These are phyloP conservation scores for Peniophora sp. DNA, from an alignment of 1,284 basidiomycete species.

Conservation along the genomic window DNA sequence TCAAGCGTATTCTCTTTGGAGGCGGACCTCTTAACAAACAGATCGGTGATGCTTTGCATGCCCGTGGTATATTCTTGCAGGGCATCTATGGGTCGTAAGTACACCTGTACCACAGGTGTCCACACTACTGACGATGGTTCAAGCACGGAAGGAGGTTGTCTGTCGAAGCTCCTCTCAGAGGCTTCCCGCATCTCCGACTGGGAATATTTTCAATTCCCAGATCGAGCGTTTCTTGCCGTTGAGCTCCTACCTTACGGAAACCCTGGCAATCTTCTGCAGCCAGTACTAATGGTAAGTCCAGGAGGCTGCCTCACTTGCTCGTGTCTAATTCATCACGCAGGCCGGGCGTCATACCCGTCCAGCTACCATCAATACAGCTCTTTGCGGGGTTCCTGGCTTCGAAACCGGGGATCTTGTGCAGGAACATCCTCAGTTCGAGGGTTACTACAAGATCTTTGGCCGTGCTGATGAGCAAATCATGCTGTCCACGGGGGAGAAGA, in stretches of 20 bases:
- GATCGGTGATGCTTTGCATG: conserved; percentile 10
- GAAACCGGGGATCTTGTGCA: conserved; percentile 17
- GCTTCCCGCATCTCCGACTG: no score
- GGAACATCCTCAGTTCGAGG: conserved; percentile 17
- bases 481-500: conserved; percentile 25
- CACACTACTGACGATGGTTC: no score
- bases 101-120: background rate
- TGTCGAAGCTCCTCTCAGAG: no score
- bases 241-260: no score
- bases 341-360: background rate
- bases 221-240: no score
- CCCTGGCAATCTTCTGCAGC: background rate
- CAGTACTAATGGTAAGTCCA: no score
- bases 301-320: background rate
- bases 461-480: conserved; percentile 15
- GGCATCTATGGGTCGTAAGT: conserved; percentile 13
- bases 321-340: no score
- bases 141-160: no score
- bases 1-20: conserved; percentile 12
- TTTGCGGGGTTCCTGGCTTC: conserved; percentile 1
- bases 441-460: conserved; percentile 15
- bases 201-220: no score
- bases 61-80: conserved; percentile 7
- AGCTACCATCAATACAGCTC: background rate
- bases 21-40: conserved; percentile 13